phyloP scores from a whole-genome alignment of 306 rosid species.

The Ammopiptanthus mongolicus region DNA sequence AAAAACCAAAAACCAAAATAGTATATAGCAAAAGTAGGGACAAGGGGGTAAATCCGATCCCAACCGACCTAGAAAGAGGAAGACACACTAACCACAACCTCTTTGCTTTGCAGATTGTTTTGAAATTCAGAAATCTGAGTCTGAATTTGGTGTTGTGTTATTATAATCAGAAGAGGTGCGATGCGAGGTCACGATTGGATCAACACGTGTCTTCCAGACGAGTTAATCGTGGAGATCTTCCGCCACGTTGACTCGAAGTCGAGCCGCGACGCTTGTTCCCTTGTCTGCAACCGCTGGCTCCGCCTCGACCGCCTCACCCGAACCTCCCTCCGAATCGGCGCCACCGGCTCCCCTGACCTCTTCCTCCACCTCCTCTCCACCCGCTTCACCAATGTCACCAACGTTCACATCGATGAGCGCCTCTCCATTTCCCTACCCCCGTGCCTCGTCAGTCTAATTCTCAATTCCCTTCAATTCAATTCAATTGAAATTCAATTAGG shows the following conservation, averaged over 20 bases:
- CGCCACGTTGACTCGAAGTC: conserved; percentile 55
- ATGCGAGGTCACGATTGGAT: conserved; percentile 68
- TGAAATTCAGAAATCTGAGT: no score
- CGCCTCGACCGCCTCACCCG: conserved; percentile 77
- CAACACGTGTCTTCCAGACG: conserved; percentile 75
- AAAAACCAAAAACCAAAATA: no score
- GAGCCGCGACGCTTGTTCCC: conserved; percentile 76
- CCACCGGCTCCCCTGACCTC: conserved; percentile 71
- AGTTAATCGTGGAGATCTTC: conserved; percentile 73
- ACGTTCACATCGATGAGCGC: conserved; percentile 74
- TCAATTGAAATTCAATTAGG: background rate
- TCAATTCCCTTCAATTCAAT: background rate
- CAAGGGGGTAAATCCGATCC: no score
- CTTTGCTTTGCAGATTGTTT: no score
- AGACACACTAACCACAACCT: no score
- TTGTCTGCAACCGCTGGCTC: conserved; percentile 89
- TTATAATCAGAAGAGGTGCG: background rate
- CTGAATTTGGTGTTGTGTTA: no score
- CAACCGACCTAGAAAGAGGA: no score
- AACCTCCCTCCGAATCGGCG: conserved; percentile 66
- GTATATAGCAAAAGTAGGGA: no score
- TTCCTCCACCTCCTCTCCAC: conserved; percentile 50
- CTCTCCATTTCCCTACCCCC: conserved; percentile 51
- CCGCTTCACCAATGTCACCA: conserved; percentile 61
- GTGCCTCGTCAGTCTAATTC: conserved; percentile 34